phyloP scores from a whole-genome alignment of 2,329 filamentous ascomycete species.

The Aplosporella prunicola region DNA sequence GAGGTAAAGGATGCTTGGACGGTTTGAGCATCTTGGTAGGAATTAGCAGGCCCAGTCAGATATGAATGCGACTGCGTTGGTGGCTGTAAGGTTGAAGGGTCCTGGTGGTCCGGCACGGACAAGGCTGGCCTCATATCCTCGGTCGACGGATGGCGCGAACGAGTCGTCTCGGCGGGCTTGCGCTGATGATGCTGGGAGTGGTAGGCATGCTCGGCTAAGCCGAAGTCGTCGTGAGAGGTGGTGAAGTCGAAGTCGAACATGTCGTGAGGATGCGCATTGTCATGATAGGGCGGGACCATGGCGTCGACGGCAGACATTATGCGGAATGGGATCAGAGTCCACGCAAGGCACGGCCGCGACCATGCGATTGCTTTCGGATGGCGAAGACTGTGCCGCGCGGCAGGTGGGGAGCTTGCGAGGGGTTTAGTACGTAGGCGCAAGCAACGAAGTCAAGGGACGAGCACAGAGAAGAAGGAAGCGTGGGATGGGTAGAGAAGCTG shows the following conservation, averaged over 20 bases:
- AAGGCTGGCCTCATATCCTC: constrained; percentile 2
- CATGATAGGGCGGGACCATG: constrained; percentile 1
- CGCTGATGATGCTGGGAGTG: constrained; percentile 2
- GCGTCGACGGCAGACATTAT: constrained; percentile 4
- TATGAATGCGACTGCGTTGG: constrained; percentile 1
- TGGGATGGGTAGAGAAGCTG: constrained; percentile 13
- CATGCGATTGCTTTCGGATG: too few species aligned
- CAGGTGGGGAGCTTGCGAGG: too few species aligned
- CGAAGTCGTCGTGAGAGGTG: too few species aligned
- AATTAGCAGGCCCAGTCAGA: not conserved
- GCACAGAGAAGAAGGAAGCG: not conserved
- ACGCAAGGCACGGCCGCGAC: too few species aligned
- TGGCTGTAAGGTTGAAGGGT: constrained; percentile 1
- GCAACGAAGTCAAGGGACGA: too few species aligned
- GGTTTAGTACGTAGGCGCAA: too few species aligned
- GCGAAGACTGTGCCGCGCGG: too few species aligned
- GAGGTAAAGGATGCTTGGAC: constrained; percentile 11
- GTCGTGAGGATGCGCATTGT: constrained; percentile 33
- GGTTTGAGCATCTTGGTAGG: constrained; percentile 5
- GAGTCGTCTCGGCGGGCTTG: constrained; percentile 1
- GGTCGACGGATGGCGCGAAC: constrained; percentile 1
- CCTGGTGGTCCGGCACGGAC: constrained; percentile 3
- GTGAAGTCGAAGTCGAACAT: too few species aligned
- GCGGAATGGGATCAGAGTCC: not conserved
- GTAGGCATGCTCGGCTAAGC: not conserved